Percentiles rank a stretch among this genome's conserved stretches.
Evolutionary conservation across 2,329 filamentous ascomycete genomes (phyloP).

Genomic region (Aspergillus sp.): DNA sequence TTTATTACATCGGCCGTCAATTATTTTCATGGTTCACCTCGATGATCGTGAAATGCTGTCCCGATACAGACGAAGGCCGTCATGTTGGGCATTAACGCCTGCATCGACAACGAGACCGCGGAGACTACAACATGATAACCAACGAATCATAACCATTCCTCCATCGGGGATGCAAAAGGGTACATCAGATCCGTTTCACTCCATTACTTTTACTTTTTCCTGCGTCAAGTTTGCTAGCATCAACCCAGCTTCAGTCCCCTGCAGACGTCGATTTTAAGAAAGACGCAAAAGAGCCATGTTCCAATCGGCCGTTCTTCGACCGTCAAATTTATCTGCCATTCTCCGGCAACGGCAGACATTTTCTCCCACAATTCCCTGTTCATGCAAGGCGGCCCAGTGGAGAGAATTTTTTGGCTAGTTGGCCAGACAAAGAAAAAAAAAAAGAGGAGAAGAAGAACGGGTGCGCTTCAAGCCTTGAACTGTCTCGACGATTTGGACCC

Average conservation of each 20-base stretch:
- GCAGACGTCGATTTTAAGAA: slow-evolving; percentile 8
- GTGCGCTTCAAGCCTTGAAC: slow-evolving; percentile 3
- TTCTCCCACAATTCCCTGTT: slow-evolving; percentile 3
- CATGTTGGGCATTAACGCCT: neutral
- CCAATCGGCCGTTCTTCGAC: too few species aligned
- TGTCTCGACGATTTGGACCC: slow-evolving; percentile 6
- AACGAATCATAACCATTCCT: slow-evolving; percentile 24
- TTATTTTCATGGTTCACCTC: too few species aligned
- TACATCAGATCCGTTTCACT: neutral
- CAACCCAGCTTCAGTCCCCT: slow-evolving; percentile 10
- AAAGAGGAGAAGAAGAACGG: neutral
- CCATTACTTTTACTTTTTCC: slow-evolving; percentile 1
- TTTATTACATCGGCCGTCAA: too few species aligned
- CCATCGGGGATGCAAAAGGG: slow-evolving; percentile 7
- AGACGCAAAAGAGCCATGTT: neutral
- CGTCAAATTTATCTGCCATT: neutral
- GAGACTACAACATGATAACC: slow-evolving; percentile 20
- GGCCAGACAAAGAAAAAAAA: neutral
- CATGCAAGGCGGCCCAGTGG: slow-evolving; percentile 25
- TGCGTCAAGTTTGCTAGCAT: slow-evolving; percentile 19
- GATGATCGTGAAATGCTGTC: neutral
- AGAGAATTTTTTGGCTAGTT: neutral
- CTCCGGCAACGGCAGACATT: slow-evolving; percentile 8
- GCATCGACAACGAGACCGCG: slow-evolving; percentile 21
- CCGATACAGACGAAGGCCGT: neutral